These are phyloP conservation scores for Cadophora luteo-olivacea DNA, from an alignment of 2,329 filamentous ascomycete genomes.

Conservation along the genomic window DNA sequence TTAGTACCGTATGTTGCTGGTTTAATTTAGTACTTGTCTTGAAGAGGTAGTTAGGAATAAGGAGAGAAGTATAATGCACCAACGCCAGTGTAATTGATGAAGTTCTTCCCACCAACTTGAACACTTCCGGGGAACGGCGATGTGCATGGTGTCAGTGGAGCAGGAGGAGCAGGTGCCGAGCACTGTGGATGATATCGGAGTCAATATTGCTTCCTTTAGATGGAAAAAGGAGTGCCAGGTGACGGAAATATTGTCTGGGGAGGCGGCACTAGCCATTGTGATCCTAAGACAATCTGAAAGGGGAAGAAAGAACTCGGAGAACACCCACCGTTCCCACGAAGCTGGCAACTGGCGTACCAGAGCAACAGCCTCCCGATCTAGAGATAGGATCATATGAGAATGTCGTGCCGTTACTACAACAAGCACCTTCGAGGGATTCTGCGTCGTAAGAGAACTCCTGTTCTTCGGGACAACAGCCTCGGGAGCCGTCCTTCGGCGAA, in stretches of 20 bases:
- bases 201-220: too few relatives aligned
- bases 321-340: background rate
- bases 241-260: too few relatives aligned
- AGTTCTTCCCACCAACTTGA: slow-evolving; percentile 11
- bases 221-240: too few relatives aligned
- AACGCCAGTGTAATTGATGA: slow-evolving; percentile 3
- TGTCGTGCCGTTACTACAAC: slow-evolving; percentile 12
- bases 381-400: slow-evolving; percentile 10
- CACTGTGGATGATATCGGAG: too few relatives aligned
- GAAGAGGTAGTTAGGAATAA: background rate
- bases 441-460: slow-evolving; percentile 5
- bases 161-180: slow-evolving; percentile 1
- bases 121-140: slow-evolving; percentile 14
- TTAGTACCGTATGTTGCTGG: slow-evolving; percentile 7
- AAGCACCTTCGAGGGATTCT: slow-evolving; percentile 11
- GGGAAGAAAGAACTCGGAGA: too few relatives aligned
- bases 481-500: slow-evolving; percentile 12
- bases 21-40: background rate
- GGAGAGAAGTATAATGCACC: background rate
- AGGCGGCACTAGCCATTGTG: too few relatives aligned
- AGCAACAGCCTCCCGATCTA: slow-evolving; percentile 4
- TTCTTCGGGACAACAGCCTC: slow-evolving; percentile 7
- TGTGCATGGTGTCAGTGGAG: slow-evolving; percentile 9
- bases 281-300: too few relatives aligned
- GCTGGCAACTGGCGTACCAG: slow-evolving; percentile 3